These are phyloP conservation scores for Eucalyptus caleyi DNA, from an alignment of 345 rosid genomes.

Conservation along the genomic window DNA sequence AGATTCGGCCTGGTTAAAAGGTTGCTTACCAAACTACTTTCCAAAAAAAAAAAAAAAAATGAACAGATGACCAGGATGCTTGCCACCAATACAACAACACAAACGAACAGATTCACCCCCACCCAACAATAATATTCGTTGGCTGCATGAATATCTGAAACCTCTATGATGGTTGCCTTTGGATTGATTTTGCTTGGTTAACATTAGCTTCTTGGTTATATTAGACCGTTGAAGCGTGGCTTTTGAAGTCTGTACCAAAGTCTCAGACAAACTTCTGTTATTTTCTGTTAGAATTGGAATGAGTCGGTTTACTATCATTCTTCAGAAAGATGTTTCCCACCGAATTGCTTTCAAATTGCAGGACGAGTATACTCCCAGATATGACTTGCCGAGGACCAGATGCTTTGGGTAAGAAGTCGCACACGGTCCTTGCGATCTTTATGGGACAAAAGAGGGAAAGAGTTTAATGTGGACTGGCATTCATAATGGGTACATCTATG, in stretches of 20 bases:
- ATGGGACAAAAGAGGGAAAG: neutral
- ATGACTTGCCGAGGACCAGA: slow-evolving; percentile 17
- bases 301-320: neutral
- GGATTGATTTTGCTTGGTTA: neutral
- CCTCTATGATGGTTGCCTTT: neutral
- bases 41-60: no score
- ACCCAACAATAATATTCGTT: neutral
- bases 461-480: neutral
- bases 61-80: neutral
- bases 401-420: neutral
- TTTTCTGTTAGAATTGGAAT: neutral
- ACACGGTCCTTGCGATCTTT: neutral
- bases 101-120: neutral
- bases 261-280: neutral
- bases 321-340: neutral
- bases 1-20: neutral
- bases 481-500: neutral
- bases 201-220: neutral
- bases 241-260: neutral
- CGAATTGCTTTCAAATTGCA: neutral
- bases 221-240: neutral
- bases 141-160: neutral
- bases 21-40: neutral
- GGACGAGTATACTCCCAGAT: slow-evolving; percentile 3
- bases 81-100: neutral